These are phyloP conservation scores for Citrullus amarus DNA, from an alignment of 306 rosid species.

Conservation along the genomic window DNA sequence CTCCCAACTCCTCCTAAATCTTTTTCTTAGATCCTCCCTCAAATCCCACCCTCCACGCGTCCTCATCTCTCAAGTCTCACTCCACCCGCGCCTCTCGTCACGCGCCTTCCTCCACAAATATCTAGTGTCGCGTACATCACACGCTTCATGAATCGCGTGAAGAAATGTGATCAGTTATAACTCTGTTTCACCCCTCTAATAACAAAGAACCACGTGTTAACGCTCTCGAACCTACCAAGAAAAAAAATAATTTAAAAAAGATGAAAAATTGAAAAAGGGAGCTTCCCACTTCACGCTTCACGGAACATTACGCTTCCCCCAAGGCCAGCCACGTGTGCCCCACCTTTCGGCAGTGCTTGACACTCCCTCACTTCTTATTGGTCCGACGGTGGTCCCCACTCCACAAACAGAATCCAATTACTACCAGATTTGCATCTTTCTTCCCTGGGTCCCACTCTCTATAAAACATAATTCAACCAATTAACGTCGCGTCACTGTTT, in stretches of 20 bases:
- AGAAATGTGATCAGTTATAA: background rate
- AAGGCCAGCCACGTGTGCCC: constrained; percentile 24
- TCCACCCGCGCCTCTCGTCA: background rate
- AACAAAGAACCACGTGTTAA: background rate
- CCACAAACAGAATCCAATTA: constrained; percentile 6
- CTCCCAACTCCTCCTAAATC: constrained; percentile 11
- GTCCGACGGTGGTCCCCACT: constrained; percentile 13
- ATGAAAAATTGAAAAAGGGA: background rate
- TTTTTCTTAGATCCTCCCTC: constrained; percentile 17
- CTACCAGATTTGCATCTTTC: constrained; percentile 14
- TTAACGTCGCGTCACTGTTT: constrained; percentile 3
- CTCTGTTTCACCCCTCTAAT: background rate
- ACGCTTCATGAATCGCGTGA: background rate
- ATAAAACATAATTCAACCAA: constrained; percentile 13
- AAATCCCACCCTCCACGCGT: constrained; percentile 23
- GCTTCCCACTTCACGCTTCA: constrained; percentile 9
- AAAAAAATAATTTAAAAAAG: background rate
- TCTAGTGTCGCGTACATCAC: background rate
- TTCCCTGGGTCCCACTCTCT: background rate
- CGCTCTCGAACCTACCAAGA: background rate
- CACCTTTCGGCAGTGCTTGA: constrained; percentile 33
- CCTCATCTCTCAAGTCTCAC: background rate
- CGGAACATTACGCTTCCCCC: constrained; percentile 10
- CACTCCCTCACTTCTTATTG: constrained; percentile 24
- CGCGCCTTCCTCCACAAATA: background rate